Conservation (phyloP, 1,139 yeast species). For the Hansenula sp. region DNA sequence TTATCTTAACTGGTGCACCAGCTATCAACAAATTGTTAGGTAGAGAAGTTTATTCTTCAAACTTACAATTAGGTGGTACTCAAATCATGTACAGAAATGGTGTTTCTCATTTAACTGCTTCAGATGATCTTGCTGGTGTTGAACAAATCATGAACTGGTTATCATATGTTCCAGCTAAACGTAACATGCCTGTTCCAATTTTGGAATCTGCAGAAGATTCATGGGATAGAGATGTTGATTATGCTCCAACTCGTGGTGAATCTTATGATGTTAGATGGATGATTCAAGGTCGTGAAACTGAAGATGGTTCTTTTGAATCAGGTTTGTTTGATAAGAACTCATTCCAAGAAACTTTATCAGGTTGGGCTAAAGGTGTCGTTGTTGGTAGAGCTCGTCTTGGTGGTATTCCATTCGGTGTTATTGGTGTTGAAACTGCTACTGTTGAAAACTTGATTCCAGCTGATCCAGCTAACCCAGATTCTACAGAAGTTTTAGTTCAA, state of each 20-base stretch:
- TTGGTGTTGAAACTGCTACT: slow-evolving; percentile 89
- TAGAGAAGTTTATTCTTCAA: slow-evolving; percentile 93
- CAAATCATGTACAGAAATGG: slow-evolving; percentile 98
- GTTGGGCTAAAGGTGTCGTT: slow-evolving; percentile 98
- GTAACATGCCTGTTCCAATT: slow-evolving; percentile 89
- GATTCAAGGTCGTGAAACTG: slow-evolving; percentile 75
- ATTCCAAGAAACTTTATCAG: slow-evolving; percentile 95
- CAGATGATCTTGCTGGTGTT: slow-evolving; percentile 95
- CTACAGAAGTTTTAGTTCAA: slow-evolving; percentile 81
- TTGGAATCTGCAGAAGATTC: slow-evolving; percentile 66
- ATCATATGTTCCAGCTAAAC: slow-evolving; percentile 90
- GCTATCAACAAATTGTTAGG: slow-evolving; percentile 96
- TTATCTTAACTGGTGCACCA: slow-evolving; percentile 97
- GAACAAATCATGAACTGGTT: slow-evolving; percentile 93
- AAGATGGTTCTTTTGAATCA: slow-evolving; percentile 64
- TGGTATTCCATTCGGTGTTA: slow-evolving; percentile 97
- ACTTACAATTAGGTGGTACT: slow-evolving; percentile 97
- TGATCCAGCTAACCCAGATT: slow-evolving; percentile 95
- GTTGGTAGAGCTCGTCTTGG: slow-evolving; percentile 98
- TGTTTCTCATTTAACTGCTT: slow-evolving; percentile 94
- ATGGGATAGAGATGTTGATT: slow-evolving; percentile 94
- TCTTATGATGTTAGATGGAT: slow-evolving; percentile 93
- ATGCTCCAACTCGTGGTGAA: slow-evolving; percentile 65
- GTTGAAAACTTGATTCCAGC: slow-evolving; percentile 92
- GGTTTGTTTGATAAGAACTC: slow-evolving; percentile 92